Base-by-base conservation (phyloP, 306 rosid species). In the Calophaca sinica region DNA sequence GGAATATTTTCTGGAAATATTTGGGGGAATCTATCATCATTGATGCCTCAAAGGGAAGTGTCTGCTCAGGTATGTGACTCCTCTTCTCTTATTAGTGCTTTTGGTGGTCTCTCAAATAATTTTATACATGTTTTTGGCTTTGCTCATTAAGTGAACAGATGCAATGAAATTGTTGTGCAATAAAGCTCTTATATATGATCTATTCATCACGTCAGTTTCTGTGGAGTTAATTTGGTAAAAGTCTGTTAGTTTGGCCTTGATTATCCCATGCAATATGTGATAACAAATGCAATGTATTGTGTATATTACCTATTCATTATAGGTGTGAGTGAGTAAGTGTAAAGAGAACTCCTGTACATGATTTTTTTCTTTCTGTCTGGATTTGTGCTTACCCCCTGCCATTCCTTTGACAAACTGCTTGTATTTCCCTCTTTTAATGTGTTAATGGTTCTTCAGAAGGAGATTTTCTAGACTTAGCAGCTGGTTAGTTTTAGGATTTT, bases 11-110 rank as follows among this genome's bases (percentile, higher is more conserved):
- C 96, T 61, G 93, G 92, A 75, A 88, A 86, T 81, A 57, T 86
- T 62, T 92, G 96, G 99, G 84, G 96, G 85, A 91, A 90, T 86
- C 83, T 90, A 65, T 86, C 96, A 58, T 84, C 97, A 15, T 84
- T 89, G 88, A 86, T 94, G 87, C 93, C 97, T 68, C 90, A 36
- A 62, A 90, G 99, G 53, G 96, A 89, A 81, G 86, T 82, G 54
- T 78, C 91, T 72, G 46, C 87, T 64, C 89, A 89, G 97, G 97
- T 94, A 86, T 72, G 73, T 38, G 45, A 55, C 28, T 55, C 64
- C 41, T 80, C 53, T 50, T 58, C n/a, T 66, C 48, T 72, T 66
- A 32, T 42, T 51, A 49, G 54, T 54, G 39, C 62, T 48, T 78
- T 33, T 52, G 57, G 54, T 51, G 54, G 49, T 32, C 48, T 36